A percentile compares a stretch with the other conserved stretches of the same genome.
These are phyloP conservation scores for Detonula confervacea DNA, from an alignment of 352 stramenopile genomes.

Conservation along the genomic window DNA sequence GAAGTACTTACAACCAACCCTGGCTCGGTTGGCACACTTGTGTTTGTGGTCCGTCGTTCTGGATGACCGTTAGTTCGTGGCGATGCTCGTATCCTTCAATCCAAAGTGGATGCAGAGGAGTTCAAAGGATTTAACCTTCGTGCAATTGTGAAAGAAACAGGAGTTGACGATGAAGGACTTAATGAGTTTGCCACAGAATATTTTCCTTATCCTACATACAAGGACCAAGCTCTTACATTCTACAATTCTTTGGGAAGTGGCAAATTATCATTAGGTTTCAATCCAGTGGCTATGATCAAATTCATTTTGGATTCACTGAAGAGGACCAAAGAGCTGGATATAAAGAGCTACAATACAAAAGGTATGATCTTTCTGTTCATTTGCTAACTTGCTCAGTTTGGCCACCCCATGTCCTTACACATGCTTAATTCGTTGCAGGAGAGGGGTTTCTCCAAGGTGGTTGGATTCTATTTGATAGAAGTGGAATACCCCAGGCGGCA, in stretches of 20 bases:
- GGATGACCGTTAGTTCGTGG: conserved; percentile 43
- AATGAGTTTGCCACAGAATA: conserved; percentile 63
- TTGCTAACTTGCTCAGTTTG: too few species aligned
- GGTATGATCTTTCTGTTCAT: conserved; percentile 16
- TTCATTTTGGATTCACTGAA: conserved; percentile 46
- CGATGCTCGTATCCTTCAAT: conserved; percentile 44
- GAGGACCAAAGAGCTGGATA: conserved; percentile 37
- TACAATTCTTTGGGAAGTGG: conserved; percentile 68
- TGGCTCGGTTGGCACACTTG: conserved; percentile 46
- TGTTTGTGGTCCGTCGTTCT: conserved; percentile 68
- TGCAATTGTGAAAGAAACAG: conserved; percentile 74
- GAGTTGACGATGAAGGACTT: conserved; percentile 70
- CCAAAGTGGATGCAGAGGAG: conserved; percentile 14
- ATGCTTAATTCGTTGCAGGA: conserved; percentile 40
- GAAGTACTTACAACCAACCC: conserved; percentile 46
- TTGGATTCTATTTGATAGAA: conserved; percentile 70
- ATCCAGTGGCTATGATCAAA: conserved; percentile 62
- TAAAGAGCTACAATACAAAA: conserved; percentile 64
- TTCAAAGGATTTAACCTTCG: conserved; percentile 66
- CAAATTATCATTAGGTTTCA: conserved; percentile 59
- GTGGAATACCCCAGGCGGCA: conserved; percentile 61
- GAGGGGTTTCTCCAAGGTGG: conserved; percentile 77
- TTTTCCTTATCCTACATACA: conserved; percentile 68
- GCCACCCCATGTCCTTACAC: too few species aligned
- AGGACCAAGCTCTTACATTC: conserved; percentile 59